phyloP scores from a whole-genome alignment of 306 rosid species.

The Mucuna pruriens region DNA sequence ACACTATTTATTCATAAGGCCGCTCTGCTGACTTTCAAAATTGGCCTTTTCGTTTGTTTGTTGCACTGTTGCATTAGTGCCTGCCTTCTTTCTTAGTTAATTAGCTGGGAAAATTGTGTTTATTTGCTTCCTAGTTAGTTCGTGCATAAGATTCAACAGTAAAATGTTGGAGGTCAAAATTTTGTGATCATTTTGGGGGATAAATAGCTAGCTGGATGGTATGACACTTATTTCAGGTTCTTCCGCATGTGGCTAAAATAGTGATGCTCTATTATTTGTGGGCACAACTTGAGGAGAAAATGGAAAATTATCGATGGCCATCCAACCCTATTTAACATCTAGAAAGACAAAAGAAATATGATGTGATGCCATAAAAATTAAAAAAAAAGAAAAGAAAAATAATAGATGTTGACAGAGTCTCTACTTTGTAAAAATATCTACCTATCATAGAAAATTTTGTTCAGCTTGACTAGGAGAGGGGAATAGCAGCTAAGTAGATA shows the following conservation, averaged over 20 bases:
- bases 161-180: neutral
- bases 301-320: too few species aligned
- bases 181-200: conserved; percentile 19
- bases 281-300: conserved; percentile 33
- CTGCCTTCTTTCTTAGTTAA: neutral
- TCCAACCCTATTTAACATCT: too few species aligned
- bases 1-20: neutral
- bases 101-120: neutral
- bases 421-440: too few species aligned
- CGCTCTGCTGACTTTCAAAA: neutral
- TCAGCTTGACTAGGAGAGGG: conserved; percentile 27
- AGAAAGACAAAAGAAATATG: too few species aligned
- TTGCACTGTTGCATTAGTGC: conserved; percentile 10
- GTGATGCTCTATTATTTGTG: conserved; percentile 32
- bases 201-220: conserved; percentile 32
- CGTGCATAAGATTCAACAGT: neutral
- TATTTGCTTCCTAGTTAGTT: conserved; percentile 19
- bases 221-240: conserved; percentile 28
- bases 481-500: conserved; percentile 34
- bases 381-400: too few species aligned
- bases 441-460: conserved; percentile 5
- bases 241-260: conserved; percentile 24
- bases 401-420: too few species aligned
- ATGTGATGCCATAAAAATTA: too few species aligned
- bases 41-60: neutral